phyloP scores from a whole-genome alignment of 192 early-diverging fungal genomes.

The Phlyctochytrium planicorne region DNA sequence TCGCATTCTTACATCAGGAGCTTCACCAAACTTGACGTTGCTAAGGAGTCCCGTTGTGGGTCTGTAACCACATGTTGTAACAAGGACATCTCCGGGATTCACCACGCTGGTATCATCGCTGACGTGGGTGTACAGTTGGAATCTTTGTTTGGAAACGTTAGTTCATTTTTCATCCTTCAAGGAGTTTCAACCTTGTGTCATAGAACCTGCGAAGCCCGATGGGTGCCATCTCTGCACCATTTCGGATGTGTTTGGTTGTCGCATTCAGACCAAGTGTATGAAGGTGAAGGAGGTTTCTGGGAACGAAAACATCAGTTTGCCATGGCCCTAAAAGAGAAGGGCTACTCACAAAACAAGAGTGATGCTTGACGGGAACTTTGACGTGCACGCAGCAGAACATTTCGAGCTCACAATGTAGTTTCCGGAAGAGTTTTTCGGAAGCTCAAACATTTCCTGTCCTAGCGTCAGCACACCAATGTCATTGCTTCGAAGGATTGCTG shows the following conservation, averaged over 20 bases:
- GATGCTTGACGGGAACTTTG: conserved; percentile 13
- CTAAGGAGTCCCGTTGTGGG: conserved; percentile 9
- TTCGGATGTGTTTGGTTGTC: conserved; percentile 22
- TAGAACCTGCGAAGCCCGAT: conserved; percentile 22
- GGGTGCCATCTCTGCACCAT: conserved; percentile 18
- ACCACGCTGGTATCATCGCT: not conserved
- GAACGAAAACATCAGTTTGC: not conserved
- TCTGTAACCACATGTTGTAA: conserved; percentile 31
- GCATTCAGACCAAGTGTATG: conserved; percentile 25
- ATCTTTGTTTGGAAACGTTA: not conserved
- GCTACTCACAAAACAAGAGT: conserved; percentile 8
- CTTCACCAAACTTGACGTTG: too few species aligned
- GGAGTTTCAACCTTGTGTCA: conserved; percentile 25
- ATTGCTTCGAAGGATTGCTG: not conserved
- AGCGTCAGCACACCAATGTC: conserved; percentile 26
- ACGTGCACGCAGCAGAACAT: conserved; percentile 31
- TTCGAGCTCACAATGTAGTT: not conserved
- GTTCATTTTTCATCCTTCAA: too few species aligned
- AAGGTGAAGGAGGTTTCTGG: conserved; percentile 23
- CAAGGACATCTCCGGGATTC: conserved; percentile 23
- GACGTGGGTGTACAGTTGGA: not conserved
- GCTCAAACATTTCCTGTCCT: conserved; percentile 10
- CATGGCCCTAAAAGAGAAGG: too few species aligned
- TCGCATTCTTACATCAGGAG: not conserved
- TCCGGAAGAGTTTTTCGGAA: conserved; percentile 8